Conservation (phyloP, 371 early-diverging fungal species). For the Rhizopus microsporus region DNA sequence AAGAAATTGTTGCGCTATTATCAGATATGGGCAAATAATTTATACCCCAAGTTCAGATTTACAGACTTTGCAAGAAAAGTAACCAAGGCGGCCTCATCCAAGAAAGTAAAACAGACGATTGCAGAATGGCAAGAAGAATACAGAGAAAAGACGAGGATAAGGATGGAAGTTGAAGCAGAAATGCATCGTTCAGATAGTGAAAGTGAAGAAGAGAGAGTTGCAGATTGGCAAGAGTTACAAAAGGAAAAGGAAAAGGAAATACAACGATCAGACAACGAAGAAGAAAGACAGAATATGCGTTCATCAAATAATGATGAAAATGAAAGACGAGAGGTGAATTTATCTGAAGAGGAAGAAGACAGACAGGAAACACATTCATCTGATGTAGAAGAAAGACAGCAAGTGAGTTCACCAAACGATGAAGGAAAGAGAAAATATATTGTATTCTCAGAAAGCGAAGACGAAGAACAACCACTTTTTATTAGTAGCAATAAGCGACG, state of each 20-base stretch:
- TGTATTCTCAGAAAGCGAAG: constrained; percentile 1
- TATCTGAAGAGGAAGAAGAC: background rate
- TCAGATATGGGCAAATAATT: constrained; percentile 56
- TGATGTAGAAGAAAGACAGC: background rate
- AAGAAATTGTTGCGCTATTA: constrained; percentile 52
- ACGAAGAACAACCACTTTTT: background rate
- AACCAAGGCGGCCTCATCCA: constrained; percentile 37
- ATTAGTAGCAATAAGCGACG: background rate
- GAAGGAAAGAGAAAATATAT: background rate
- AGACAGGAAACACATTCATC: background rate
- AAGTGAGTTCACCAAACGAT: background rate
- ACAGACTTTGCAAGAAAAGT: constrained; percentile 42
- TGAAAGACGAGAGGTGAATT: background rate
- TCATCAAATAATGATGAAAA: constrained; percentile 2
- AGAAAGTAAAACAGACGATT: constrained; percentile 25
- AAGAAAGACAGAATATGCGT: background rate
- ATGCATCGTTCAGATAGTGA: background rate
- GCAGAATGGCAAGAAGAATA: constrained; percentile 34
- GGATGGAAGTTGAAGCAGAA: constrained; percentile 9
- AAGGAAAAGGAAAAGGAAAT: background rate
- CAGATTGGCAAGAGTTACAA: background rate
- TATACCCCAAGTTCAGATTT: constrained; percentile 53
- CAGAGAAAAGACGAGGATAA: constrained; percentile 16
- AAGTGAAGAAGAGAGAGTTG: background rate
- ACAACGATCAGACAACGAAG: too few species aligned